Percentiles rank a stretch among this genome's conserved stretches.
Conservation (phyloP, 352 stramenopile species). For the Halophytophthora polymorphica region DNA sequence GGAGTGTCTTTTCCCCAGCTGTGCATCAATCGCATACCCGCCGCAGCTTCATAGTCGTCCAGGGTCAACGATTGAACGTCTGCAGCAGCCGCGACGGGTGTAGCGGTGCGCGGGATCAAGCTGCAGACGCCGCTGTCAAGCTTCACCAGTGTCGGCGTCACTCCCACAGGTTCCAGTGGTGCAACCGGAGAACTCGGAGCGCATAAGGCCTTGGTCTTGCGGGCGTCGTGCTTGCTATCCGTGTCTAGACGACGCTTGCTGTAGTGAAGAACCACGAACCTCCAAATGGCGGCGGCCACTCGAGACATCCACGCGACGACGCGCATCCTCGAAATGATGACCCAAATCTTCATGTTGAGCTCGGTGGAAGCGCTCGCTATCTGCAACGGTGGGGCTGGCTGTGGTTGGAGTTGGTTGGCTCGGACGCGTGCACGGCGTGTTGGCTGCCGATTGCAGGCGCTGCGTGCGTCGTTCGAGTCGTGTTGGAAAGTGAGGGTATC, state of each 20-base stretch:
- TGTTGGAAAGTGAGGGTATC: too few relatives aligned
- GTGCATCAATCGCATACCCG: constrained; percentile 21
- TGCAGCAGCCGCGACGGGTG: constrained; percentile 5
- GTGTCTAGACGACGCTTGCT: constrained; percentile 25
- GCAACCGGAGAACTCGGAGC: constrained; percentile 10
- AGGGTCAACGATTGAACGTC: constrained; percentile 19
- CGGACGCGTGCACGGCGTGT: too few relatives aligned
- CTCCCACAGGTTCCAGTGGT: too few relatives aligned
- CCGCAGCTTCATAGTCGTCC: constrained; percentile 25
- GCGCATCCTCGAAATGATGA: constrained; percentile 8
- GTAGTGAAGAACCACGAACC: constrained; percentile 20
- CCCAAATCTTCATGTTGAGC: constrained; percentile 19
- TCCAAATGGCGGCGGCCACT: constrained; percentile 21
- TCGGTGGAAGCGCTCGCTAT: constrained; percentile 7
- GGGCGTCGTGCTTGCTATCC: constrained; percentile 21
- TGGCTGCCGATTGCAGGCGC: too few relatives aligned
- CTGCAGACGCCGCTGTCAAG: too few relatives aligned
- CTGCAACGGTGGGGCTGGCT: constrained; percentile 11
- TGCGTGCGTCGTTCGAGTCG: too few relatives aligned
- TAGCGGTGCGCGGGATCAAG: constrained; percentile 15
- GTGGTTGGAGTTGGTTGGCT: constrained; percentile 8
- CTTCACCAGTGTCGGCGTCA: too few relatives aligned
- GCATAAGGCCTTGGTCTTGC: constrained; percentile 14
- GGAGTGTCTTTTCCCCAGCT: constrained; percentile 9
- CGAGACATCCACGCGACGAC: constrained; percentile 13